Conservation (phyloP, 1,139 yeast genomes). For the Debaryomycetaceae sp. region DNA sequence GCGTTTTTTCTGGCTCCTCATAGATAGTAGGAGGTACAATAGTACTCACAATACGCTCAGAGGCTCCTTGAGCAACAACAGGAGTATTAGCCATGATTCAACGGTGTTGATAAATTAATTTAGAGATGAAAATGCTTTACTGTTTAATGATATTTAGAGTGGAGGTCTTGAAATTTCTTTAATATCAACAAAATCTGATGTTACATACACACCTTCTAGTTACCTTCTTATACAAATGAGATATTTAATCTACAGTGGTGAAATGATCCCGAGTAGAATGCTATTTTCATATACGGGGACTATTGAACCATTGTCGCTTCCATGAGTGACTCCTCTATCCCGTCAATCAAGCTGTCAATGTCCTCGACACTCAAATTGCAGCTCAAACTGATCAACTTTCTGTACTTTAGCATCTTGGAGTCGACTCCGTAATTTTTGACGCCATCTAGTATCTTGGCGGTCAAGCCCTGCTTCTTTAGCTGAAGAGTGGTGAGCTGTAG, state of each 20-base stretch:
- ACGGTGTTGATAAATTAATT: too few species aligned
- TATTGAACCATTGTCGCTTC: slow-evolving; percentile 16
- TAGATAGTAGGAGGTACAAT: slow-evolving; percentile 25
- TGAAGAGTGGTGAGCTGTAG: slow-evolving; percentile 53
- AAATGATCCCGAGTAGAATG: neutral
- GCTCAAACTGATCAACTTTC: slow-evolving; percentile 75
- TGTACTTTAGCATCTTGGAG: slow-evolving; percentile 71
- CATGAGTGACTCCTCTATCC: slow-evolving; percentile 43
- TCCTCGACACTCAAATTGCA: slow-evolving; percentile 80
- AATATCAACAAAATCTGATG: neutral
- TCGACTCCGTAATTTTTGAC: slow-evolving; percentile 40
- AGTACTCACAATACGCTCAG: neutral
- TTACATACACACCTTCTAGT: neutral
- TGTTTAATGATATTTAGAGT: too few species aligned
- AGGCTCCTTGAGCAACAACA: neutral
- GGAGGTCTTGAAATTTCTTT: too few species aligned
- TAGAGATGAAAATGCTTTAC: too few species aligned
- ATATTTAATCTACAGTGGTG: neutral
- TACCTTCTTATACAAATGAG: neutral
- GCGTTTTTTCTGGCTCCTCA: slow-evolving; percentile 31
- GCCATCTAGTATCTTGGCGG: slow-evolving; percentile 34
- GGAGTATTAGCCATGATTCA: neutral
- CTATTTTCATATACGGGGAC: neutral
- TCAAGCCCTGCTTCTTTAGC: slow-evolving; percentile 43
- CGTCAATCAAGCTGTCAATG: slow-evolving; percentile 60